Percentiles rank a stretch among this genome's conserved stretches.
Evolutionary conservation across 495 filamentous ascomycete genomes (phyloP).

Genomic region (Trichoderma orchidacearum): DNA sequence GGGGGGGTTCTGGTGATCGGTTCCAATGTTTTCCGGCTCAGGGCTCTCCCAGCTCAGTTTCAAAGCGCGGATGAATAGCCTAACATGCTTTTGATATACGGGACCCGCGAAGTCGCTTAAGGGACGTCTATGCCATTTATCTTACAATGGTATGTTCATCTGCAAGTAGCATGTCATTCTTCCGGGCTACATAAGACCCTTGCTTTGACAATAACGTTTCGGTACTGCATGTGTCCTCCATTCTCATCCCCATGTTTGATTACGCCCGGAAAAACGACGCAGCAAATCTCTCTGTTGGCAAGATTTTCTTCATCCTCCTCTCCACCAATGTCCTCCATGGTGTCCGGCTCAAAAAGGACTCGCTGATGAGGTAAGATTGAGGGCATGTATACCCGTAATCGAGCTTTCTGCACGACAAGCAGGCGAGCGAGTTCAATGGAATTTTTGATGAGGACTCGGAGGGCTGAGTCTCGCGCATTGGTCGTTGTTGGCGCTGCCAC

Average conservation of each 20-base stretch:
- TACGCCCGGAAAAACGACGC: conserved; percentile 39
- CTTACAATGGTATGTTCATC: too few species aligned
- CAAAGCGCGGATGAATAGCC: too few species aligned
- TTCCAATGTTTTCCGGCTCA: too few species aligned
- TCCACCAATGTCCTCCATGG: conserved; percentile 43
- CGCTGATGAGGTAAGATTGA: conserved; percentile 31
- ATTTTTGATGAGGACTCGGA: conserved; percentile 27
- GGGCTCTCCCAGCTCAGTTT: too few species aligned
- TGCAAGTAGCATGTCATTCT: background rate
- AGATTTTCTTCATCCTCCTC: conserved; percentile 34
- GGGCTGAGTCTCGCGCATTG: conserved; percentile 30
- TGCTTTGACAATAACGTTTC: conserved; percentile 41
- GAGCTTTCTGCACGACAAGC: conserved; percentile 37
- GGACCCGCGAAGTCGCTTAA: too few species aligned
- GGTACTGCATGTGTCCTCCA: conserved; percentile 34
- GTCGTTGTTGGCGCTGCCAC: conserved; percentile 12
- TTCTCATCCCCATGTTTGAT: conserved; percentile 42
- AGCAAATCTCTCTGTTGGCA: conserved; percentile 26
- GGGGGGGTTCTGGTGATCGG: too few species aligned
- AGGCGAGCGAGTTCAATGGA: conserved; percentile 36
- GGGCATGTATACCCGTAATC: conserved; percentile 37
- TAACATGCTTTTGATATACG: too few species aligned
- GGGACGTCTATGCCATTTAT: too few species aligned
- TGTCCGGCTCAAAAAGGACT: conserved; percentile 31
- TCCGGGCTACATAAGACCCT: conserved; percentile 38